A percentile compares a stretch with the other conserved stretches of the same genome.
phyloP scores from a whole-genome alignment of 495 filamentous ascomycete genomes.

The Niebla homalea region DNA sequence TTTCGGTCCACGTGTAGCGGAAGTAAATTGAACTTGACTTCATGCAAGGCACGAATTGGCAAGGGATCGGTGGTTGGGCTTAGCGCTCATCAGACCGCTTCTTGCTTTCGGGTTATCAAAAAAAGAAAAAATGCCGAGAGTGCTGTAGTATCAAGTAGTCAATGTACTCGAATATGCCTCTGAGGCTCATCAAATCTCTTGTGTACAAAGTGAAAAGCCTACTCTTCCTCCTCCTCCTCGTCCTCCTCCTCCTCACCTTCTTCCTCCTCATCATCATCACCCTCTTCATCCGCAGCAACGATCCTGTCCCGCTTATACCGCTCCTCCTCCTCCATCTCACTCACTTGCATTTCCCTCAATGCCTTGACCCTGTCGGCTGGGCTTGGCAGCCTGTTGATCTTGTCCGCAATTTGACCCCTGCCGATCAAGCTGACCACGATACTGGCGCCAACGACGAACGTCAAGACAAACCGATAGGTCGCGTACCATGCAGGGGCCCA shows the following conservation, averaged over 20 bases:
- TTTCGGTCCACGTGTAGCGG: no score
- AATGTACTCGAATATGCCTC: no score
- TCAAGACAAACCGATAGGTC: constrained; percentile 90
- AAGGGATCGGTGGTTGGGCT: no score
- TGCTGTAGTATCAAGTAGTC: no score
- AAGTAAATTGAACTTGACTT: no score
- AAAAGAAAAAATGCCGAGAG: no score
- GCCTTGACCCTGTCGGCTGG: constrained; percentile 53
- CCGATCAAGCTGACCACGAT: constrained; percentile 81
- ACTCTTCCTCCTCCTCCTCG: constrained; percentile 4
- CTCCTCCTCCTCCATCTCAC: constrained; percentile 45
- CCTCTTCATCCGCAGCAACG: constrained; percentile 30
- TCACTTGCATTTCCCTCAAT: constrained; percentile 44
- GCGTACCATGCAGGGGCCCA: constrained; percentile 89
- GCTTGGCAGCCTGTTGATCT: constrained; percentile 27
- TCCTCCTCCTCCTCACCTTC: constrained; percentile 21
- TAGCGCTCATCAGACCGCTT: no score
- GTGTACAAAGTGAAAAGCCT: not conserved
- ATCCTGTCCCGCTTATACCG: constrained; percentile 33
- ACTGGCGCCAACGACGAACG: constrained; percentile 77
- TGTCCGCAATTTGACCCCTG: constrained; percentile 66
- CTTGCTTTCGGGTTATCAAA: no score
- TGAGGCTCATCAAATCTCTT: no score
- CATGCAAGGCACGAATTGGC: no score
- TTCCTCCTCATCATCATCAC: constrained; percentile 20